Percentiles rank a stretch among this genome's conserved stretches.
phyloP scores from a whole-genome alignment of 495 filamentous ascomycete genomes.

The Terfezia claveryi region DNA sequence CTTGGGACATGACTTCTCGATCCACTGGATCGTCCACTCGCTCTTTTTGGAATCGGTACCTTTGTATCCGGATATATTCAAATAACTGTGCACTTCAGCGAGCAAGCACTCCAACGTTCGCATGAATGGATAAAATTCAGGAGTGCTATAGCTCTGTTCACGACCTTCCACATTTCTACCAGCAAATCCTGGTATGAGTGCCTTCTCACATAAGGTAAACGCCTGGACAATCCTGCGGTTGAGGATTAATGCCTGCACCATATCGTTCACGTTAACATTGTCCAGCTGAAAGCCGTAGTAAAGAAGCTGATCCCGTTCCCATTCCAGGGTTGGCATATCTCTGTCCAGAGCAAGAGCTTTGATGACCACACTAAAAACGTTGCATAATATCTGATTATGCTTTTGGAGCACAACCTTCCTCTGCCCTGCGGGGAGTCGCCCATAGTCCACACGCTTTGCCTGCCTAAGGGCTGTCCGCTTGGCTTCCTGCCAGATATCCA shows the following conservation, averaged over 20 bases:
- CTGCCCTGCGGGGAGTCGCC: not conserved
- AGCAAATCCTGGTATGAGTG: constrained; percentile 13
- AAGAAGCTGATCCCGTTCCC: constrained; percentile 4
- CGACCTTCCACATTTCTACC: not conserved
- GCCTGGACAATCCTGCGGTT: constrained; percentile 7
- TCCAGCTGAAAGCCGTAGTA: constrained; percentile 14
- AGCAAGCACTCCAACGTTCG: constrained; percentile 13
- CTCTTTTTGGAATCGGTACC: constrained; percentile 1
- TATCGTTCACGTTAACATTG: constrained; percentile 18
- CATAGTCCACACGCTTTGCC: not conserved
- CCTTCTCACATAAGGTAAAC: constrained; percentile 11
- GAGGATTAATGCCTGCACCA: constrained; percentile 11
- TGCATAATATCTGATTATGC: constrained; percentile 7
- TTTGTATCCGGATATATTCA: too few relatives aligned
- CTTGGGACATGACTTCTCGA: constrained; percentile 9
- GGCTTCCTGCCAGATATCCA: constrained; percentile 5
- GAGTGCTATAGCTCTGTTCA: not conserved
- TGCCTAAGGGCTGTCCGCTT: constrained; percentile 6
- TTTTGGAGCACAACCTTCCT: constrained; percentile 1
- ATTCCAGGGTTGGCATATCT: constrained; percentile 5
- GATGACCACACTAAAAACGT: constrained; percentile 11
- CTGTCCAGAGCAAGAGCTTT: constrained; percentile 5
- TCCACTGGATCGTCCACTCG: constrained; percentile 1
- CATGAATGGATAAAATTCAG: constrained; percentile 10
- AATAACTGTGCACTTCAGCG: constrained; percentile 2